A percentile compares a stretch with the other conserved stretches of the same genome.
phyloP scores from a whole-genome alignment of 352 stramenopile genomes.

The Phytophthora hibernalis region DNA sequence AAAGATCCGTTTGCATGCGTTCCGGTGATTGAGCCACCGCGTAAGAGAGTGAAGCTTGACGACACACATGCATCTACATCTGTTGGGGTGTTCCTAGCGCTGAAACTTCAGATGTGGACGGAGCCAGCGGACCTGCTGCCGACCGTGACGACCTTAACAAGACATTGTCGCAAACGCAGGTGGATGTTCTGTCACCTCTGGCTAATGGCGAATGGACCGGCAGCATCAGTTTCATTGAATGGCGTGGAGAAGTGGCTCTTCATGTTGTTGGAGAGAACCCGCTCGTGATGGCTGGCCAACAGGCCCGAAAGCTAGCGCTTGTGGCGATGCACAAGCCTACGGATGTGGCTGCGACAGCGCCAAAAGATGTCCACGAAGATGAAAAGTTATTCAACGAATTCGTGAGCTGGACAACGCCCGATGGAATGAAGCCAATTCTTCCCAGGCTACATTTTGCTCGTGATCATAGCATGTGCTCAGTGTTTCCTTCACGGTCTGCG shows the following conservation, averaged over 20 bases:
- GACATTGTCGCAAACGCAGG: slow-evolving; percentile 29
- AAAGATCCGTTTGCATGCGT: slow-evolving; percentile 78
- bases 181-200: slow-evolving; percentile 53
- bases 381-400: slow-evolving; percentile 89
- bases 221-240: slow-evolving; percentile 89
- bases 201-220: slow-evolving; percentile 75
- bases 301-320: slow-evolving; percentile 81
- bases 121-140: slow-evolving; percentile 19
- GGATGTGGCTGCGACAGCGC: slow-evolving; percentile 26
- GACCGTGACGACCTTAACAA: slow-evolving; percentile 32
- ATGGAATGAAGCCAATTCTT: slow-evolving; percentile 71
- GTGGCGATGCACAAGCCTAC: slow-evolving; percentile 63
- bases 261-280: slow-evolving; percentile 78
- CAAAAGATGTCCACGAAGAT: slow-evolving; percentile 61
- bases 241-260: slow-evolving; percentile 78
- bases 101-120: slow-evolving; percentile 23
- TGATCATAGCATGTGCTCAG: slow-evolving; percentile 74
- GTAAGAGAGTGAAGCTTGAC: slow-evolving; percentile 73
- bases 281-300: slow-evolving; percentile 81
- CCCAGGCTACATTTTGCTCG: slow-evolving; percentile 79
- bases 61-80: slow-evolving; percentile 30
- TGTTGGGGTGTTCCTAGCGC: slow-evolving; percentile 9
- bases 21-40: slow-evolving; percentile 70
- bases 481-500: slow-evolving; percentile 58
- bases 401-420: slow-evolving; percentile 73